These are phyloP conservation scores for Fomes fomentarius DNA, from an alignment of 1,284 basidiomycete species.

Conservation along the genomic window DNA sequence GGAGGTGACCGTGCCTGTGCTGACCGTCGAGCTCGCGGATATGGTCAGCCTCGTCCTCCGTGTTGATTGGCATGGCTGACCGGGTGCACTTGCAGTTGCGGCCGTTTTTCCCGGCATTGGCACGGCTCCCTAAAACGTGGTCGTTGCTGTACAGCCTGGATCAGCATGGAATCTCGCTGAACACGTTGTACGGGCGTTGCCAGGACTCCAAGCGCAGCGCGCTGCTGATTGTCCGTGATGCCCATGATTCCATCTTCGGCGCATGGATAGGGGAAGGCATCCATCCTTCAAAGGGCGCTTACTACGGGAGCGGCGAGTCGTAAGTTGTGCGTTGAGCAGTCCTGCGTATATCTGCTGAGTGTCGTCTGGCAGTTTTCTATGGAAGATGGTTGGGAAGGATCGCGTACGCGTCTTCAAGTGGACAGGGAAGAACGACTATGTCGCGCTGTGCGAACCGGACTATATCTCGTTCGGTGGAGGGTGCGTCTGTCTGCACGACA, in stretches of 20 bases:
- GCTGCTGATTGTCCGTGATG: slow-evolving; percentile 64
- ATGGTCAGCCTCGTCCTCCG: slow-evolving; percentile 46
- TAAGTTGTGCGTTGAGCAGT: slow-evolving; percentile 43
- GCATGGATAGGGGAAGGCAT: slow-evolving; percentile 82
- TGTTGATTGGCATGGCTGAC: background rate
- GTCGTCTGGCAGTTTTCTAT: slow-evolving; percentile 66
- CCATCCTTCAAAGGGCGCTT: slow-evolving; percentile 58
- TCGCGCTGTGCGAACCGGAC: slow-evolving; percentile 81
- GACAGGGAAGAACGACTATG: slow-evolving; percentile 92
- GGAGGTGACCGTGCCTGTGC: slow-evolving; percentile 57
- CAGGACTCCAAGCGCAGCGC: slow-evolving; percentile 49
- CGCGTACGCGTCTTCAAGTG: slow-evolving; percentile 75
- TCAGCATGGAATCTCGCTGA: slow-evolving; percentile 92
- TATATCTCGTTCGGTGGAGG: slow-evolving; percentile 91
- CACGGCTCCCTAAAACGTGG: slow-evolving; percentile 83
- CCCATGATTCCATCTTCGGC: slow-evolving; percentile 71
- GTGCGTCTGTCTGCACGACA: slow-evolving; percentile 43
- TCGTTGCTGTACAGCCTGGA: slow-evolving; percentile 90
- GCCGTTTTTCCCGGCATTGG: slow-evolving; percentile 76
- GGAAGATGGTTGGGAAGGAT: slow-evolving; percentile 50
- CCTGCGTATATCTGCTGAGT: background rate
- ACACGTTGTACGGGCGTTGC: slow-evolving; percentile 81
- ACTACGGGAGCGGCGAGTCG: slow-evolving; percentile 89
- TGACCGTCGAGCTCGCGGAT: slow-evolving; percentile 59
- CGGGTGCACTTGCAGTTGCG: slow-evolving; percentile 55